Conservation (phyloP, 306 rosid genomes). For the Vigna nakashimae region DNA sequence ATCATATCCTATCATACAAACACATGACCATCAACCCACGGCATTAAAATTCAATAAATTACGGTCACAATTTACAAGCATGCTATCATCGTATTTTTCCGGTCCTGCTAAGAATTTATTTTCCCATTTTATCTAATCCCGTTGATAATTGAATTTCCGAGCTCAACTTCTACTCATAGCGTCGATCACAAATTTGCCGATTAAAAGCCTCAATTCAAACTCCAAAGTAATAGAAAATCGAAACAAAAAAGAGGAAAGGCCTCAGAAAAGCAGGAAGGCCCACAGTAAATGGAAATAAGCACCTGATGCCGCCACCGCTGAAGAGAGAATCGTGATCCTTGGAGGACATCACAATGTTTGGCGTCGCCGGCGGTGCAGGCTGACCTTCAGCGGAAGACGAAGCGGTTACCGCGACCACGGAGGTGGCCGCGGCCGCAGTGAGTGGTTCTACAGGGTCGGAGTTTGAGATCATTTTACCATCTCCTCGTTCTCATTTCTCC, state of each 20-base stretch:
- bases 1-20: conserved; percentile 15
- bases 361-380: conserved; percentile 44
- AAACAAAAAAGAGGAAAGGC: not conserved
- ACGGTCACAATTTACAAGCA: not conserved
- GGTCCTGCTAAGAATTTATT: not conserved
- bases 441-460: conserved; percentile 23
- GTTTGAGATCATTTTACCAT: conserved; percentile 48
- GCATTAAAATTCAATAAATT: not conserved
- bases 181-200: not conserved
- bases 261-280: not conserved
- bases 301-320: conserved; percentile 93
- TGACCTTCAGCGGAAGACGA: conserved; percentile 28
- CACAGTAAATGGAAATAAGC: not conserved
- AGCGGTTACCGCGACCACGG: not conserved
- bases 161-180: not conserved
- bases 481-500: conserved; percentile 16
- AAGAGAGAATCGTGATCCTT: conserved; percentile 66
- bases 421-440: conserved; percentile 9
- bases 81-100: not conserved
- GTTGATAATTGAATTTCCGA: not conserved
- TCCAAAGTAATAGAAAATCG: not conserved
- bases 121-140: not conserved
- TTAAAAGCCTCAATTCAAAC: conserved; percentile 11
- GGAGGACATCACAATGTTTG: conserved; percentile 59
- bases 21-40: not conserved